phyloP scores from a whole-genome alignment of 202 grass and related monocot species.

The Panicum hallii region DNA sequence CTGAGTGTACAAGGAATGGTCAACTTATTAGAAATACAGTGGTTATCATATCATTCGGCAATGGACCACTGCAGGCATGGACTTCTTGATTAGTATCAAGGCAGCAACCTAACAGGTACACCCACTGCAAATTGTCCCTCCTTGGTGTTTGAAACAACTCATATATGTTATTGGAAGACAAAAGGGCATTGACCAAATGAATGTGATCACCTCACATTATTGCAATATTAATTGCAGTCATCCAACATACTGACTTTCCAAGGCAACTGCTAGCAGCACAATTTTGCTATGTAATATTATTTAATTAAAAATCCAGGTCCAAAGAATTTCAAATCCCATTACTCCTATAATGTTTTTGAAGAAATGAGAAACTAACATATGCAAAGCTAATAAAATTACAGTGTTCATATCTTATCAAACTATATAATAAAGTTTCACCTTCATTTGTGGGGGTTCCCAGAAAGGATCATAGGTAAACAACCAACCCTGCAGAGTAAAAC shows the following conservation, averaged over 20 bases:
- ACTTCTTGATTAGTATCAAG: constrained; percentile 13
- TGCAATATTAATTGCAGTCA: not conserved
- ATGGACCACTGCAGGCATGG: not conserved
- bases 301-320: constrained; percentile 18
- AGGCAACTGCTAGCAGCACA: not conserved
- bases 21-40: constrained; percentile 17
- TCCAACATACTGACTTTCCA: constrained; percentile 18
- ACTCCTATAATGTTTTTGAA: constrained; percentile 21
- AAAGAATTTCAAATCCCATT: constrained; percentile 21
- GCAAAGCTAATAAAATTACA: constrained; percentile 33
- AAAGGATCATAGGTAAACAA: constrained; percentile 91
- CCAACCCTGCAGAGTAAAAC: constrained; percentile 63
- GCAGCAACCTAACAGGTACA: constrained; percentile 2
- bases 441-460: constrained; percentile 86
- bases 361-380: constrained; percentile 24
- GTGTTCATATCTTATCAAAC: constrained; percentile 28
- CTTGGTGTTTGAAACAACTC: not conserved
- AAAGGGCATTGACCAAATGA: constrained; percentile 18
- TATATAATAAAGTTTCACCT: constrained; percentile 52
- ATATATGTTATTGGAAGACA: constrained; percentile 16
- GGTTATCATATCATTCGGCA: not conserved
- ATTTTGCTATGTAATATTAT: not conserved
- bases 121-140: constrained; percentile 1
- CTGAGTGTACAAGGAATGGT: not conserved
- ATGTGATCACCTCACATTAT: constrained; percentile 17